phyloP scores from a whole-genome alignment of 129 eudicot genomes.

The Helichrysum umbraculigerum region DNA sequence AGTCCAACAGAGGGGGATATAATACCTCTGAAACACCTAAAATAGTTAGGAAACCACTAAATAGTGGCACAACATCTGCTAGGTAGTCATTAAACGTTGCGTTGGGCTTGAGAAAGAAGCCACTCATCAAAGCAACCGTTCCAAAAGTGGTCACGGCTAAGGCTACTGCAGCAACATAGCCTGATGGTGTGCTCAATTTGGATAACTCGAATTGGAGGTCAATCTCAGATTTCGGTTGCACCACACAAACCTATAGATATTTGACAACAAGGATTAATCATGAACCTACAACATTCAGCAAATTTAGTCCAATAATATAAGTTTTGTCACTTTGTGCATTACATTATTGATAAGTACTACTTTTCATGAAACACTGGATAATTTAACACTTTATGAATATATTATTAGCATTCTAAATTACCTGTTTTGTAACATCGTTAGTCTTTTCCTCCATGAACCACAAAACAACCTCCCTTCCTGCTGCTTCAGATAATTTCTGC shows the following conservation, averaged over 20 bases:
- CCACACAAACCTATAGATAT: slow-evolving; percentile 73
- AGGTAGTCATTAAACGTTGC: slow-evolving; percentile 84
- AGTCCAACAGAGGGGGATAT: background rate
- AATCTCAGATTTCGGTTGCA: slow-evolving; percentile 93
- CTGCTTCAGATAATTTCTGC: slow-evolving; percentile 83
- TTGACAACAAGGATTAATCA: slow-evolving; percentile 14
- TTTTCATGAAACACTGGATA: background rate
- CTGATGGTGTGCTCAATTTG: slow-evolving; percentile 83
- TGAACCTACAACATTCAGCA: background rate
- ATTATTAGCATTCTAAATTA: slow-evolving; percentile 19
- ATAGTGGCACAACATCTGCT: slow-evolving; percentile 79
- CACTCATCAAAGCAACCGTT: slow-evolving; percentile 87
- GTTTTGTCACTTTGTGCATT: background rate
- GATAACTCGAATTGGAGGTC: slow-evolving; percentile 85
- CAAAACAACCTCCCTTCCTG: slow-evolving; percentile 86
- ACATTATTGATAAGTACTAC: background rate
- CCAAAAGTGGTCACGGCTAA: slow-evolving; percentile 88
- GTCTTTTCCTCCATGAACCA: slow-evolving; percentile 97
- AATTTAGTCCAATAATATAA: background rate
- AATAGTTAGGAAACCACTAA: slow-evolving; percentile 87
- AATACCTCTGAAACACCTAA: slow-evolving; percentile 94
- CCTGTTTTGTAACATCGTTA: slow-evolving; percentile 87
- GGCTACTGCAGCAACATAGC: slow-evolving; percentile 77
- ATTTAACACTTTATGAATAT: background rate
- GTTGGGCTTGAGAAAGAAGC: slow-evolving; percentile 90